These are phyloP conservation scores for Jackrogersella minutella DNA, from an alignment of 495 filamentous ascomycete species.

Conservation along the genomic window DNA sequence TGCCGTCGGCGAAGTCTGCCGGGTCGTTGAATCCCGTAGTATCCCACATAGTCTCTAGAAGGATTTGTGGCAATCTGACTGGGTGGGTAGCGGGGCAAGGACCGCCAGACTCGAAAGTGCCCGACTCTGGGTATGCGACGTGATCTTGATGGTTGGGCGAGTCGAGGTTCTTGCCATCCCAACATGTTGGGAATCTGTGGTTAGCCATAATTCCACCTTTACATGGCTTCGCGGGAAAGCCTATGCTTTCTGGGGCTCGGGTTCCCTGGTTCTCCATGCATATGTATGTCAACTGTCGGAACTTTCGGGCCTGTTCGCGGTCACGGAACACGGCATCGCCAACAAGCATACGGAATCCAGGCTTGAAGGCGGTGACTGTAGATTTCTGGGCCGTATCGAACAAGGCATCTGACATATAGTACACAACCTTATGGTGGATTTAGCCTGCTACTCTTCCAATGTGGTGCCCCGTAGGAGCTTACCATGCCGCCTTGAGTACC, in stretches of 20 bases:
- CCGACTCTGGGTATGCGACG: conserved; percentile 51
- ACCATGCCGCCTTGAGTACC: conserved; percentile 52
- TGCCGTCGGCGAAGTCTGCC: conserved; percentile 50
- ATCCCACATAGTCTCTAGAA: conserved; percentile 51
- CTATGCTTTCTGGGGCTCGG: conserved; percentile 30
- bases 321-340: conserved; percentile 44
- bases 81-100: conserved; percentile 48
- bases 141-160: conserved; percentile 52
- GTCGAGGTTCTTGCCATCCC: conserved; percentile 49
- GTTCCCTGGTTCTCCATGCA: conserved; percentile 44
- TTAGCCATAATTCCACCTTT: conserved; percentile 51
- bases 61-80: conserved; percentile 42
- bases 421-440: conserved; percentile 47
- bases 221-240: conserved; percentile 44
- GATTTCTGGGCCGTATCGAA: conserved; percentile 55
- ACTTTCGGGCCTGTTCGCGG: conserved; percentile 47
- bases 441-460: neutral
- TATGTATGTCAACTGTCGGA: conserved; percentile 51
- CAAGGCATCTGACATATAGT: conserved; percentile 60
- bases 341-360: conserved; percentile 56
- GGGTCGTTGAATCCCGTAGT: conserved; percentile 48
- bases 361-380: conserved; percentile 57
- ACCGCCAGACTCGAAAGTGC: conserved; percentile 49
- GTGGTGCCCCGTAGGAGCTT: neutral
- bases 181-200: conserved; percentile 45